These are phyloP conservation scores for Dactylellina leptospora DNA, from an alignment of 2,329 filamentous ascomycete genomes.

Conservation along the genomic window DNA sequence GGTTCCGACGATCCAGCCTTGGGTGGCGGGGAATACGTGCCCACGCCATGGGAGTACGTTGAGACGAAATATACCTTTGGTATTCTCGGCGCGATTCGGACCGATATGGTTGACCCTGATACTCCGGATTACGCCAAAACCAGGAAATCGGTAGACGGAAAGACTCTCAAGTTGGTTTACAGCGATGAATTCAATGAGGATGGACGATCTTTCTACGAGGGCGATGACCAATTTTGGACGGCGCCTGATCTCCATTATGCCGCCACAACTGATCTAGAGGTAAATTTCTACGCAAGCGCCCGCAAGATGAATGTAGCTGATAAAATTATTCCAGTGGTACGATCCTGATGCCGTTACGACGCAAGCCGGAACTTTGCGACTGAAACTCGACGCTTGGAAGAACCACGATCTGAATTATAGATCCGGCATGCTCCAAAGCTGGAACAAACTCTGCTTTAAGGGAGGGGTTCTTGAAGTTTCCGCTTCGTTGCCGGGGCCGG, in stretches of 20 bases:
- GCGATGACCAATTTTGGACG: constrained; percentile 68
- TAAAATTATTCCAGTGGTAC: constrained; percentile 67
- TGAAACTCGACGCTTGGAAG: constrained; percentile 72
- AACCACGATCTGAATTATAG: constrained; percentile 74
- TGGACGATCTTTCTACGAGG: constrained; percentile 67
- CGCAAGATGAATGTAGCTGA: not conserved
- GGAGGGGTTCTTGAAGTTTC: constrained; percentile 70
- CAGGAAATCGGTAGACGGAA: constrained; percentile 62
- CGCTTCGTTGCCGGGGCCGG: constrained; percentile 44
- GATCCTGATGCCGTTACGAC: constrained; percentile 74
- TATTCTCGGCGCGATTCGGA: constrained; percentile 64
- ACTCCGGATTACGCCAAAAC: constrained; percentile 64
- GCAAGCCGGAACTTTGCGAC: constrained; percentile 69
- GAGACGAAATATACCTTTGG: constrained; percentile 61
- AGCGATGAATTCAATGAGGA: constrained; percentile 68
- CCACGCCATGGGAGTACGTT: constrained; percentile 48
- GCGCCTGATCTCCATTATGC: constrained; percentile 68
- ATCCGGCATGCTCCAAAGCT: constrained; percentile 78
- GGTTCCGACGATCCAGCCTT: not conserved
- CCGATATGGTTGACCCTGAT: constrained; percentile 65
- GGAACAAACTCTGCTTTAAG: constrained; percentile 78
- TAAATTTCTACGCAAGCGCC: constrained; percentile 16
- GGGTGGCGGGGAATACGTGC: no score
- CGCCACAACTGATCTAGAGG: constrained; percentile 64
- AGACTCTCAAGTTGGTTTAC: constrained; percentile 65